Evolutionary conservation across 202 grass and related monocot genomes (phyloP).

Genomic region (Thinopyrum obtusiflorum): DNA sequence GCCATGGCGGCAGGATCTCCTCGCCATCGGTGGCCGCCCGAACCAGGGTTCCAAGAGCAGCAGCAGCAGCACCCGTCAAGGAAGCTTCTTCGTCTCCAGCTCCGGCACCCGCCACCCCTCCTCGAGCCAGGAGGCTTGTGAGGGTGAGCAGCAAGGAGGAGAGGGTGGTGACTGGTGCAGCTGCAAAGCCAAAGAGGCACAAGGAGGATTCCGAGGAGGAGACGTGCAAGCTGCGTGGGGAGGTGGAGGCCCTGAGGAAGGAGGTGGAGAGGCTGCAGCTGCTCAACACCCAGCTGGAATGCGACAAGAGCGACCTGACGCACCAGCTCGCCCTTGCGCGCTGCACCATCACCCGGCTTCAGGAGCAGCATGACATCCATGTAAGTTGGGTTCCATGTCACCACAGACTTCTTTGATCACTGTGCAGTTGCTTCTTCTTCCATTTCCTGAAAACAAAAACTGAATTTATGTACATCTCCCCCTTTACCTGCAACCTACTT

Average conservation of each 20-base stretch:
- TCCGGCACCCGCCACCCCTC: not conserved
- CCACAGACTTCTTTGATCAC: not conserved
- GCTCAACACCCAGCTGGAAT: conserved; percentile 54
- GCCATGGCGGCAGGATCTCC: conserved; percentile 18
- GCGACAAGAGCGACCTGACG: conserved; percentile 47
- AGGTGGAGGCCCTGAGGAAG: conserved; percentile 47
- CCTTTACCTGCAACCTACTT: not conserved
- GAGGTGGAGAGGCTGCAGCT: conserved; percentile 67
- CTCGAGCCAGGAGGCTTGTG: conserved; percentile 11
- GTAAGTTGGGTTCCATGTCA: not conserved
- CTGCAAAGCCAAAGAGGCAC: conserved; percentile 10
- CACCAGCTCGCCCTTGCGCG: conserved; percentile 29
- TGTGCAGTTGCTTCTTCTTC: not conserved
- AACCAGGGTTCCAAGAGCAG: not conserved
- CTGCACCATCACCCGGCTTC: conserved; percentile 40
- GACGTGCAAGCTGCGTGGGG: conserved; percentile 38
- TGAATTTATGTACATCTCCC: not conserved
- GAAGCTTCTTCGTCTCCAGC: not conserved
- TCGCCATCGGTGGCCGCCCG: not conserved
- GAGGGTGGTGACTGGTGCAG: not conserved
- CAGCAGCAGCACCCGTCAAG: conserved; percentile 3
- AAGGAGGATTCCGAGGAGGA: conserved; percentile 30
- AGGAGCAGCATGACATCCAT: conserved; percentile 30
- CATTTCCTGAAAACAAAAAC: not conserved
- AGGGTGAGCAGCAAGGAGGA: conserved; percentile 18